These are phyloP conservation scores for Fusarium longipes DNA, from an alignment of 2,329 filamentous ascomycete species.

Conservation along the genomic window DNA sequence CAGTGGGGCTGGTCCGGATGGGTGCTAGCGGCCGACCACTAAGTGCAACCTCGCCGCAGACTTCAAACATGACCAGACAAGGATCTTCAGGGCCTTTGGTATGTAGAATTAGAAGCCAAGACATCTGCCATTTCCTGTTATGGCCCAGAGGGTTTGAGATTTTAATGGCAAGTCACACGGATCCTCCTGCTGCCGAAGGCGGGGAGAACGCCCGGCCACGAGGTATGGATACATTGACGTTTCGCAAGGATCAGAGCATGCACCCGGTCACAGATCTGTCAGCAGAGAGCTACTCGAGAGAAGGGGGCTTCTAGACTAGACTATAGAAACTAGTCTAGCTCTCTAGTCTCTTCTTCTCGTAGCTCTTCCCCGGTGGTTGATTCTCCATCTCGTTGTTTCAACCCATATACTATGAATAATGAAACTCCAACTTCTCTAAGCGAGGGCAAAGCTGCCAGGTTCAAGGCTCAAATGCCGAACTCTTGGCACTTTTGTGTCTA, in stretches of 20 bases:
- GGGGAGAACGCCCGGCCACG: slow-evolving; percentile 26
- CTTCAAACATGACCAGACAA: slow-evolving; percentile 40
- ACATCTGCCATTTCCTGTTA: slow-evolving; percentile 16
- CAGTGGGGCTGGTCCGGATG: slow-evolving; percentile 16
- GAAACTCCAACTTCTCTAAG: slow-evolving; percentile 37
- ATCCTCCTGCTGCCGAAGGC: slow-evolving; percentile 29
- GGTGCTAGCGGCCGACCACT: slow-evolving; percentile 19
- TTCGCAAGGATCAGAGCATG: slow-evolving; percentile 28
- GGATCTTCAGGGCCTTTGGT: slow-evolving; percentile 8
- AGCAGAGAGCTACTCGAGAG: background rate
- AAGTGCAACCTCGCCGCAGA: slow-evolving; percentile 21
- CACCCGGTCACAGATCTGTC: slow-evolving; percentile 31
- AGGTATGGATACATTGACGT: slow-evolving; percentile 21
- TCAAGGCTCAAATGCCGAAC: slow-evolving; percentile 21
- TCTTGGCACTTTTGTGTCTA: slow-evolving; percentile 8
- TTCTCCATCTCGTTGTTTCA: slow-evolving; percentile 35
- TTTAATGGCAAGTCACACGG: slow-evolving; percentile 37
- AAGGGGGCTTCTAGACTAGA: too few relatives aligned
- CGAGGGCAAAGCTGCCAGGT: slow-evolving; percentile 21
- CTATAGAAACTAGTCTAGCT: background rate
- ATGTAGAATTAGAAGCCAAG: slow-evolving; percentile 8
- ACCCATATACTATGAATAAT: slow-evolving; percentile 16
- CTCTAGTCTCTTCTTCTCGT: background rate
- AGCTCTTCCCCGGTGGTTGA: slow-evolving; percentile 19
- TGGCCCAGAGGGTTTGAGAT: slow-evolving; percentile 30